These are phyloP conservation scores for Zygoascus sp. DNA, from an alignment of 1,139 yeast genomes.

Conservation along the genomic window DNA sequence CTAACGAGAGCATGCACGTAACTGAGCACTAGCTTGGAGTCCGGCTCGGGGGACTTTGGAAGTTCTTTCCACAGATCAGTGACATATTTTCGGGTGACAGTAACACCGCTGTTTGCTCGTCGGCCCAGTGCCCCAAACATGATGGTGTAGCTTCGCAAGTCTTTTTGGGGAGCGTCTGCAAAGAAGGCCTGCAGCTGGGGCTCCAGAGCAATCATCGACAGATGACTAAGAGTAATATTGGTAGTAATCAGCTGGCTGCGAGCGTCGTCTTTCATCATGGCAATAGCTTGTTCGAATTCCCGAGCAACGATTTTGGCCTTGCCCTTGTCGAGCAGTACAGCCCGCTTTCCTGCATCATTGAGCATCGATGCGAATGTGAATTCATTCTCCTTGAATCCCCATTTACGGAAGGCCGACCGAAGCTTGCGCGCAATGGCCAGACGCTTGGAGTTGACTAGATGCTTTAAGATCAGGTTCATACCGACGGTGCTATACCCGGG, in stretches of 20 bases:
- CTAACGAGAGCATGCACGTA: slow-evolving; percentile 1
- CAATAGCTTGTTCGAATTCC: slow-evolving; percentile 7
- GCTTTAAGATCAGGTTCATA: slow-evolving; percentile 22
- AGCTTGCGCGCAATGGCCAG: slow-evolving; percentile 9
- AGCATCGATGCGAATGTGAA: slow-evolving; percentile 11
- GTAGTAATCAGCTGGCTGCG: slow-evolving; percentile 4
- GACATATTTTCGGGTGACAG: not conserved
- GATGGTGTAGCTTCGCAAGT: slow-evolving; percentile 9
- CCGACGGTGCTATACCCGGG: slow-evolving; percentile 22
- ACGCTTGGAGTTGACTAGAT: slow-evolving; percentile 13
- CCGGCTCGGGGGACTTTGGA: not conserved
- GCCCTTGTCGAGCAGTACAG: slow-evolving; percentile 3
- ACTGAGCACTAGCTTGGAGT: not conserved
- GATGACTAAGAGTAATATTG: slow-evolving; percentile 6
- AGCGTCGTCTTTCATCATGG: slow-evolving; percentile 1
- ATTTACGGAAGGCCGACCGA: slow-evolving; percentile 3
- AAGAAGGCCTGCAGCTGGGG: slow-evolving; percentile 6
- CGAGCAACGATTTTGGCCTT: slow-evolving; percentile 3
- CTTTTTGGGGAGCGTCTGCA: slow-evolving; percentile 1
- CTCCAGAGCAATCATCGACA: not conserved
- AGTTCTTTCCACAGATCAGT: slow-evolving; percentile 1
- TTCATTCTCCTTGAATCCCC: slow-evolving; percentile 13
- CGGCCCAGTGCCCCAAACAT: slow-evolving; percentile 4
- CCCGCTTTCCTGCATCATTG: not conserved
- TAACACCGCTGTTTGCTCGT: not conserved